A percentile compares a stretch with the other conserved stretches of the same genome.
Conservation (phyloP, 768 basidiomycete species). For the Sarcodon aspratus region DNA sequence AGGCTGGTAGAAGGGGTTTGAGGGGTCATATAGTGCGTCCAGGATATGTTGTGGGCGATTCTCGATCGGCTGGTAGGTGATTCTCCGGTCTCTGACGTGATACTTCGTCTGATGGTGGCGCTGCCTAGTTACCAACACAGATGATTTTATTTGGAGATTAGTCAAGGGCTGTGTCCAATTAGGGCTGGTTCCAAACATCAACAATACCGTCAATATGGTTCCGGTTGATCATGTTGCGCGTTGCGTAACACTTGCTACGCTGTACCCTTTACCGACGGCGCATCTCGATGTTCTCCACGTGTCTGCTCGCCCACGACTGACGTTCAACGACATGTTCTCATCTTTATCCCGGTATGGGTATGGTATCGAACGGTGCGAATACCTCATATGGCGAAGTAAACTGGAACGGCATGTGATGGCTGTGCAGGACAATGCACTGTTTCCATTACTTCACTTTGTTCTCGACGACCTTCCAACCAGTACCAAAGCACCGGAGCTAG, state of each 20-base stretch:
- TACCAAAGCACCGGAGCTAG: slow-evolving; percentile 86
- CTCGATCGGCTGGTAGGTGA: slow-evolving; percentile 66
- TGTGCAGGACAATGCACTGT: slow-evolving; percentile 90
- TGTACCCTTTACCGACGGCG: slow-evolving; percentile 38
- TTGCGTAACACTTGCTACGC: slow-evolving; percentile 62
- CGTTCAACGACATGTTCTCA: slow-evolving; percentile 79
- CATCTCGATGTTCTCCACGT: slow-evolving; percentile 65
- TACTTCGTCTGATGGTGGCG: slow-evolving; percentile 1
- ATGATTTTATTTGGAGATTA: slow-evolving; percentile 97
- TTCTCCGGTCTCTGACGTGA: not conserved
- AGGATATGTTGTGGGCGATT: slow-evolving; percentile 94
- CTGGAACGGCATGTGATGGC: slow-evolving; percentile 95
- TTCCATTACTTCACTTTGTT: slow-evolving; percentile 95
- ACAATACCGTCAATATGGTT: slow-evolving; percentile 97
- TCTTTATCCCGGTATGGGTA: slow-evolving; percentile 75
- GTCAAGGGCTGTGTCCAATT: slow-evolving; percentile 98
- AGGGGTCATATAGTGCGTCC: slow-evolving; percentile 82
- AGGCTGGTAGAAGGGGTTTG: slow-evolving; percentile 81
- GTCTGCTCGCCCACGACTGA: slow-evolving; percentile 75
- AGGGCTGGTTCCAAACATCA: slow-evolving; percentile 93
- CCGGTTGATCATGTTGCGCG: slow-evolving; percentile 94
- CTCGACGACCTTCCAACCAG: slow-evolving; percentile 95
- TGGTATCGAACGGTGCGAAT: slow-evolving; percentile 67
- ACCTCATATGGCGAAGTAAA: slow-evolving; percentile 82
- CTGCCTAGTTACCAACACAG: slow-evolving; percentile 84